Percentiles rank a stretch among this genome's conserved stretches.
Conservation (phyloP, 768 basidiomycete genomes). For the Suillus sp. region DNA sequence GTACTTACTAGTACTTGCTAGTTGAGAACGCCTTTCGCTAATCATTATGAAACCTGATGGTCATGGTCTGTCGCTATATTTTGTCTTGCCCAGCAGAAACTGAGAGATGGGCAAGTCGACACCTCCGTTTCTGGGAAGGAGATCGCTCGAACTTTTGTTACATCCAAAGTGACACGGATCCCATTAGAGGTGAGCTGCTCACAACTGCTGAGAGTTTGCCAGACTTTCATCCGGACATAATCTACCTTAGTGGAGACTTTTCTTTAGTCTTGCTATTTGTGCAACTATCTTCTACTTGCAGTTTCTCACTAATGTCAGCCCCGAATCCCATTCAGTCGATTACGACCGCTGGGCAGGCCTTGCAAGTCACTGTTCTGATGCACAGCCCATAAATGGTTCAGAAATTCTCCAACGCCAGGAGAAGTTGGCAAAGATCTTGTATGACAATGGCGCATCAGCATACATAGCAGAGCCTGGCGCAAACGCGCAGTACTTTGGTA, state of each 20-base stretch:
- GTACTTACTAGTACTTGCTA: too few relatives aligned
- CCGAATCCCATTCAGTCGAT: neutral
- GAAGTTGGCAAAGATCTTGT: constrained; percentile 51
- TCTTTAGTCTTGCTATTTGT: constrained; percentile 16
- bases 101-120: neutral
- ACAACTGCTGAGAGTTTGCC: neutral
- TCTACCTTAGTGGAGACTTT: constrained; percentile 3
- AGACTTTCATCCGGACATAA: neutral
- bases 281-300: constrained; percentile 8
- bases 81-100: neutral
- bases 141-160: neutral
- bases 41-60: neutral
- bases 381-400: constrained; percentile 46
- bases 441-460: constrained; percentile 55
- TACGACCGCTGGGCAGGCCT: constrained; percentile 28
- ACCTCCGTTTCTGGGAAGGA: neutral
- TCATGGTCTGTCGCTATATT: neutral
- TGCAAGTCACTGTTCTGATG: constrained; percentile 47
- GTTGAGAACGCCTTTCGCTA: neutral
- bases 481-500: constrained; percentile 70
- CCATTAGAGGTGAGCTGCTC: neutral
- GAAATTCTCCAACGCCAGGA: constrained; percentile 59
- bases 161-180: neutral
- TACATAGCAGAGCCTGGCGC: constrained; percentile 83
- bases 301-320: neutral